A percentile compares a stretch with the other conserved stretches of the same genome.
Evolutionary conservation across 495 filamentous ascomycete species (phyloP).

Genomic region (Aspergillus olivimuriae): DNA sequence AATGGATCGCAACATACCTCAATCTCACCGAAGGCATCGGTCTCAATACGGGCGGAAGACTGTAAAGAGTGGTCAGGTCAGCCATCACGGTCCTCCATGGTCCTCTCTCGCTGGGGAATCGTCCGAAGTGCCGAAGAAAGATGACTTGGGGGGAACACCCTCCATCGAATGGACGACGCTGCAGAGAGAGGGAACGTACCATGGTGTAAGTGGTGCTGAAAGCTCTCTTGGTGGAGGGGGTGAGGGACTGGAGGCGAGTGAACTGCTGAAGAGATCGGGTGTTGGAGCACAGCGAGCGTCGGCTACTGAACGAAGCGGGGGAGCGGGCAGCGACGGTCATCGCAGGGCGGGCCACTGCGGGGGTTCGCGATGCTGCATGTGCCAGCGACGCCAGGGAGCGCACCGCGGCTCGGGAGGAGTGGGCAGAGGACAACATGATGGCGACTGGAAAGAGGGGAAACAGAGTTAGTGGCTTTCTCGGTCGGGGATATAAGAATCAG

Average conservation of each 20-base stretch:
- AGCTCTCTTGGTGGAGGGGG: slow-evolving; percentile 31
- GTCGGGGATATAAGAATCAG: too few relatives aligned
- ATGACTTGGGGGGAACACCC: neutral
- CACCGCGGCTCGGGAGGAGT: slow-evolving; percentile 38
- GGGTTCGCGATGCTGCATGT: slow-evolving; percentile 27
- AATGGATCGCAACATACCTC: slow-evolving; percentile 33
- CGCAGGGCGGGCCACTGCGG: slow-evolving; percentile 30
- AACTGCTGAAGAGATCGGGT: slow-evolving; percentile 30
- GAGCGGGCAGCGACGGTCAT: slow-evolving; percentile 24
- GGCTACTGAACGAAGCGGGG: slow-evolving; percentile 23
- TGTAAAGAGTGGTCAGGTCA: slow-evolving; percentile 14
- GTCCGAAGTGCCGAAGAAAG: neutral
- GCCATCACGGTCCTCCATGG: neutral
- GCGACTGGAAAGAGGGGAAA: too few relatives aligned
- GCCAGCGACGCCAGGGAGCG: slow-evolving; percentile 38
- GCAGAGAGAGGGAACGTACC: slow-evolving; percentile 18
- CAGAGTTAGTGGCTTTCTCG: too few relatives aligned
- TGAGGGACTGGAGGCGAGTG: slow-evolving; percentile 37
- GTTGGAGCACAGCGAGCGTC: slow-evolving; percentile 31
- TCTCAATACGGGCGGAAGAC: slow-evolving; percentile 64
- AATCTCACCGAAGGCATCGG: slow-evolving; percentile 95
- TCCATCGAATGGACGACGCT: neutral
- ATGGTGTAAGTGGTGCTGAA: slow-evolving; percentile 41
- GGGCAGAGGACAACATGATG: slow-evolving; percentile 16
- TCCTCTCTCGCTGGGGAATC: neutral